These are phyloP conservation scores for Linanthus parryae DNA, from an alignment of 148 eudicot species.

Conservation along the genomic window DNA sequence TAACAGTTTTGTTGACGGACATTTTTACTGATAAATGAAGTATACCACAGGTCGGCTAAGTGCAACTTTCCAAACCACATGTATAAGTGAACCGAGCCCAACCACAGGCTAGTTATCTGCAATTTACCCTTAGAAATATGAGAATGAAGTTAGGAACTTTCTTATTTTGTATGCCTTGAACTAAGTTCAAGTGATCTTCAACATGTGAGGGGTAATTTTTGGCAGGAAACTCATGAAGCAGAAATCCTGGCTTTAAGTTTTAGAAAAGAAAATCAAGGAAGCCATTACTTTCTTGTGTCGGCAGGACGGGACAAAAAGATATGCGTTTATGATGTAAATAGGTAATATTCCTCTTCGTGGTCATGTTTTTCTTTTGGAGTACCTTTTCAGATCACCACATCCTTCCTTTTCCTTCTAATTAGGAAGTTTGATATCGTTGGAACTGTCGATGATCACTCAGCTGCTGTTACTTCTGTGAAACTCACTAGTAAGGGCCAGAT, in stretches of 20 bases:
- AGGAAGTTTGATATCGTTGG: slow-evolving; percentile 44
- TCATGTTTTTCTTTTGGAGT: slow-evolving; percentile 2
- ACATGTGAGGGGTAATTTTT: not conserved
- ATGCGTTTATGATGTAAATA: slow-evolving; percentile 39
- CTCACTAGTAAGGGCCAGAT: slow-evolving; percentile 28
- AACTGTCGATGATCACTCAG: slow-evolving; percentile 36
- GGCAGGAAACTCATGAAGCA: slow-evolving; percentile 39
- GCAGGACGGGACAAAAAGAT: slow-evolving; percentile 38
- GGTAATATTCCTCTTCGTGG: slow-evolving; percentile 16
- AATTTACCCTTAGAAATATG: too few relatives aligned
- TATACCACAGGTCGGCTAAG: too few relatives aligned
- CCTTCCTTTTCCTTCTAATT: slow-evolving; percentile 6
- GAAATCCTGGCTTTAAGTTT: slow-evolving; percentile 46
- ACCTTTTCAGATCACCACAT: not conserved
- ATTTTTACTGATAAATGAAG: too few relatives aligned
- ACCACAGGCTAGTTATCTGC: too few relatives aligned
- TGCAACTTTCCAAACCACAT: too few relatives aligned
- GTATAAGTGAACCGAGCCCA: too few relatives aligned
- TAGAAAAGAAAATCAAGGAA: slow-evolving; percentile 21
- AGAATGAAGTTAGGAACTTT: not conserved
- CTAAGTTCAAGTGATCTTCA: not conserved
- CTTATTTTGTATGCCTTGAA: not conserved
- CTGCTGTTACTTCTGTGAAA: slow-evolving; percentile 35
- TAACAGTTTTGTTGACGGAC: too few relatives aligned
- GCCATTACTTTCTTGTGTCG: slow-evolving; percentile 32